Percentiles rank a stretch among this genome's conserved stretches.
Evolutionary conservation across 805 yeast species (phyloP).

Genomic region (Cyberlindnera saturnus): DNA sequence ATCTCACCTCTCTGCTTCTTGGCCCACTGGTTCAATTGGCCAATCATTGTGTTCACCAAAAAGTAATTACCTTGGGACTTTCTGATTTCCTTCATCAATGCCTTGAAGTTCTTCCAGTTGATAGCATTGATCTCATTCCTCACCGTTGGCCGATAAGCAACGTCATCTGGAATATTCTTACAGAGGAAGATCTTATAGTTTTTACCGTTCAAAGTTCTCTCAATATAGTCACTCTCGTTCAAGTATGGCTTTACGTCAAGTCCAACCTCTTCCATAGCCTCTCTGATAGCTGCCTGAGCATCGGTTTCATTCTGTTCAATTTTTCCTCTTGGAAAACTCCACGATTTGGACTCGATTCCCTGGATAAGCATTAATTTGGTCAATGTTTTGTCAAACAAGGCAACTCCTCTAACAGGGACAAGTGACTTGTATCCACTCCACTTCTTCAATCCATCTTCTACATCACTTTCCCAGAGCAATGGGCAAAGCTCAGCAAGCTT

Average conservation of each 20-base stretch:
- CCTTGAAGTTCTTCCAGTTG: constrained; percentile 66
- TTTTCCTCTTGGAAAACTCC: constrained; percentile 98
- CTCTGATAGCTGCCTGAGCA: constrained; percentile 83
- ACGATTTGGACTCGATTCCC: constrained; percentile 74
- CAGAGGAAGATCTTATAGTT: constrained; percentile 79
- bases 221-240: constrained; percentile 67
- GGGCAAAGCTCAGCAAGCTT: constrained; percentile 66
- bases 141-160: constrained; percentile 71
- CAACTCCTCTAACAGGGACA: constrained; percentile 96
- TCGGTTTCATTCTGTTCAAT: constrained; percentile 91
- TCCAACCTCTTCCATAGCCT: constrained; percentile 90
- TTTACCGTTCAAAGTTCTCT: constrained; percentile 76
- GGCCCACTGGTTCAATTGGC: constrained; percentile 44
- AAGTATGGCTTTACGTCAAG: constrained; percentile 70
- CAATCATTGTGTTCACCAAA: constrained; percentile 34
- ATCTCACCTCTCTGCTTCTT: constrained; percentile 42
- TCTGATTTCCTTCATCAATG: constrained; percentile 26
- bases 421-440: constrained; percentile 82
- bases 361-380: constrained; percentile 73
- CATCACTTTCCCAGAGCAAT: constrained; percentile 79
- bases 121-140: constrained; percentile 84
- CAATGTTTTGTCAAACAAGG: constrained; percentile 66
- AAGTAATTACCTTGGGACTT: constrained; percentile 28
- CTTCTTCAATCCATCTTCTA: constrained; percentile 66
- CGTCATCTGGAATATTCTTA: constrained; percentile 70